Evolutionary conservation across 2,329 filamentous ascomycete species (phyloP), one percentile per base, ranked within the genome.

Genomic region (Neonectria coccinea): DNA sequence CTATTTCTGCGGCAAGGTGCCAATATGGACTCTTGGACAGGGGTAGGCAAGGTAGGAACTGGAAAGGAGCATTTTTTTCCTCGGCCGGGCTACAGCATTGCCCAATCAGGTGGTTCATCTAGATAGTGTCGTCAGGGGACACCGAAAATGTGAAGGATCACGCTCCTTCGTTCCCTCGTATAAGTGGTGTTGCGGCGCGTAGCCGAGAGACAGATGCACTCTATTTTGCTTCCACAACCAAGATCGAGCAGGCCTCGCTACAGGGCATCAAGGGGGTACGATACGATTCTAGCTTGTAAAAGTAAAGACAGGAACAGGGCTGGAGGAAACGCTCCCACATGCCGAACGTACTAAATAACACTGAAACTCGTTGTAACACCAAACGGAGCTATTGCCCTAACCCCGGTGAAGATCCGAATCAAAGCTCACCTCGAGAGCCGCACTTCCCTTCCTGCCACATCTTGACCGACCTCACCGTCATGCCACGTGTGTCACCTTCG

Each of bases 381-480:
- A 41, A 39, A 39, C 42, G 41, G 31, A 33, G 57, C 11, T 16
- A 42, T 10, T 29, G 9, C 45, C 33, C 41, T 11, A 14, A 39
- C 11, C 1, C 14, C 5, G 10, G 29, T 22, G 16, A 29, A 27
- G 29, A 29, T 45, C 29, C 31, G 10, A 25, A 27, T 56, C 47
- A 64, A 7, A 66, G 56, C 55, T 67, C 62, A 11, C 29, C 31
- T 4, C 51, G 12, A 29, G 63, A 48, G 14, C 64, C 62, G 39
- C 73, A 74, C 6, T 56, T 59, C 7, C 71, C 71, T 9, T 69
- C 66, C 69, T 81, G 78, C 82, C 81, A 84, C 81, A 84, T 84
- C 73, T 79, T 81, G 50, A 84, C 82, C 33, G 76, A 80, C 65
- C 78, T 77, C 45, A 85, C 79, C 14, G 79, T 82, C 81, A 85